These are phyloP conservation scores for Trebouxia sp. DNA, from an alignment of 139 green algal genomes.

Conservation along the genomic window DNA sequence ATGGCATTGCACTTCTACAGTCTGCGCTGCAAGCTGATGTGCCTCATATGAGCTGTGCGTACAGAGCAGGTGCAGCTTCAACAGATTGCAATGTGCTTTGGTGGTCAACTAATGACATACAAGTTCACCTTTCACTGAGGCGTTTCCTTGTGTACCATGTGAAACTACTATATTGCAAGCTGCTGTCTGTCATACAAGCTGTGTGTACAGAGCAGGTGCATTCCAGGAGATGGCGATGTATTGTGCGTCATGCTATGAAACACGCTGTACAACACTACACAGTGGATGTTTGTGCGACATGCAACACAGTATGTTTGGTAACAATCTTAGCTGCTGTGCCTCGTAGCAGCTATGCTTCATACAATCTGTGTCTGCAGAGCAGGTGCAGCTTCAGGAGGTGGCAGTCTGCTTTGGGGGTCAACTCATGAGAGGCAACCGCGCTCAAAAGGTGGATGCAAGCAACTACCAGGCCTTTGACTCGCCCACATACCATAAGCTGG, in stretches of 20 bases:
- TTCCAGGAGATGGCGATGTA: too few relatives aligned
- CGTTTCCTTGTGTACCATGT: too few relatives aligned
- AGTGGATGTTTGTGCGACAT: too few relatives aligned
- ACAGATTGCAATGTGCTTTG: constrained; percentile 91
- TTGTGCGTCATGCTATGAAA: too few relatives aligned
- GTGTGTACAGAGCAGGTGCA: too few relatives aligned
- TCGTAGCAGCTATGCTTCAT: background rate
- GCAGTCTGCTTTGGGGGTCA: constrained; percentile 88
- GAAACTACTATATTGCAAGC: too few relatives aligned
- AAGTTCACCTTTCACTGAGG: constrained; percentile 72
- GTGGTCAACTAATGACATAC: constrained; percentile 83
- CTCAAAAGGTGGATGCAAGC: constrained; percentile 38
- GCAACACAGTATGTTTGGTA: too few relatives aligned
- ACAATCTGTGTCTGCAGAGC: background rate
- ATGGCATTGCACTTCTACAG: too few relatives aligned
- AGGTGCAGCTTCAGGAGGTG: constrained; percentile 67
- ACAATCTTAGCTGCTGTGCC: too few relatives aligned
- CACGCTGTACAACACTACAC: too few relatives aligned
- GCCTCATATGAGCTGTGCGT: too few relatives aligned
- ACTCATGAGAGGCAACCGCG: constrained; percentile 87
- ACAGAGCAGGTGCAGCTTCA: constrained; percentile 25
- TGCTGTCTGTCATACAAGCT: too few relatives aligned
- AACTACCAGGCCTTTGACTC: constrained; percentile 67
- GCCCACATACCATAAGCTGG: constrained; percentile 76
- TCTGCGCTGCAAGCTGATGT: background rate